Conservation (phyloP, 192 early-diverging fungal genomes). For the Coemansia javaensis region DNA sequence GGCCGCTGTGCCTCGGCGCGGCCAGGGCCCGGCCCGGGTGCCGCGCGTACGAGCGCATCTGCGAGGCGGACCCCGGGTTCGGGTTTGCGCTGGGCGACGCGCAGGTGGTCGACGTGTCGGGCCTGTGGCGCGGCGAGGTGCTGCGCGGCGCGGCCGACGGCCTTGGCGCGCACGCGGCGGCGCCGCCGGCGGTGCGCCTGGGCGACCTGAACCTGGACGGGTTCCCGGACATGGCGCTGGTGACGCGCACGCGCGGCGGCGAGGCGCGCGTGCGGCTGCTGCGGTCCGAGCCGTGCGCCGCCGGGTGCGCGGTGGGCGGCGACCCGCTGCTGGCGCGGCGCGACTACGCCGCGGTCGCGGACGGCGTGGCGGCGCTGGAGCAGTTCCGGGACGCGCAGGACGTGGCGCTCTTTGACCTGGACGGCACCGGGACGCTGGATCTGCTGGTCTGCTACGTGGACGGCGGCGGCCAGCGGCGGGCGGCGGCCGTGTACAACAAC, state of each 20-base stretch:
- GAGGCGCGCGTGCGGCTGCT: slow-evolving; percentile 61
- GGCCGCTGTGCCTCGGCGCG: slow-evolving; percentile 63
- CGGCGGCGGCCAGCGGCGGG: slow-evolving; percentile 30
- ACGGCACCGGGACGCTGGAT: slow-evolving; percentile 80
- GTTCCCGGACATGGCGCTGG: slow-evolving; percentile 79
- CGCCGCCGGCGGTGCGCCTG: slow-evolving; percentile 57
- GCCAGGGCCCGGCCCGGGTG: slow-evolving; percentile 29
- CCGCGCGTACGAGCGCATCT: slow-evolving; percentile 62
- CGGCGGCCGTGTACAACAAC: slow-evolving; percentile 73
- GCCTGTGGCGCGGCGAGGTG: slow-evolving; percentile 50
- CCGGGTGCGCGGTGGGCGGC: slow-evolving; percentile 40
- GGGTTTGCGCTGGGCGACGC: slow-evolving; percentile 37
- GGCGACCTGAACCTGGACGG: slow-evolving; percentile 89
- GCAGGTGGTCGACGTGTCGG: slow-evolving; percentile 20
- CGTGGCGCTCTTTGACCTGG: slow-evolving; percentile 85
- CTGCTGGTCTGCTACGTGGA: slow-evolving; percentile 61
- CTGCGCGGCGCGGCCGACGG: slow-evolving; percentile 42
- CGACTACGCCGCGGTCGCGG: slow-evolving; percentile 57
- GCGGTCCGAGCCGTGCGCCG: slow-evolving; percentile 59
- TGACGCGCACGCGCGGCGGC: slow-evolving; percentile 35
- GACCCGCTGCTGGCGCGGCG: slow-evolving; percentile 53
- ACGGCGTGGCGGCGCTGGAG: slow-evolving; percentile 61
- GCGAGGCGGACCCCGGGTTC: slow-evolving; percentile 64
- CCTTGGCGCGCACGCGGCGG: slow-evolving; percentile 50
- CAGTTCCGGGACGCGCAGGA: slow-evolving; percentile 49